Conservation (phyloP, 2,329 filamentous ascomycete species). For the Aspergillus flavus region DNA sequence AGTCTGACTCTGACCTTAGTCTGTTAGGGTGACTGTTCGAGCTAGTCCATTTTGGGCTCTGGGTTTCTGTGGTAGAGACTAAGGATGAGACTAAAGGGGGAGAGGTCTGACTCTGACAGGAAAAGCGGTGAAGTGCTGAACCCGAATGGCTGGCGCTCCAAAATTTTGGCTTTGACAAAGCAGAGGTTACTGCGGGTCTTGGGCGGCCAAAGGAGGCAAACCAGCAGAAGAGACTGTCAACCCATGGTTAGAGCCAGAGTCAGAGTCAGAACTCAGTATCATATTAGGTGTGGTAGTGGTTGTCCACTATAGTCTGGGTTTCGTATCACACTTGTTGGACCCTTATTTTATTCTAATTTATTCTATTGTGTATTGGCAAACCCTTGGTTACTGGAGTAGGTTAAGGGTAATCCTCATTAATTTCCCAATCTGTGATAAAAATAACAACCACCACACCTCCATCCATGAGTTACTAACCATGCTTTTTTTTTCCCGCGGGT, state of each 20-base stretch:
- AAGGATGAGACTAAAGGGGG: not conserved
- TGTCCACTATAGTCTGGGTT: not conserved
- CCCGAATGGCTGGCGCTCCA: slow-evolving; percentile 11
- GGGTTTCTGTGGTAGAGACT: not conserved
- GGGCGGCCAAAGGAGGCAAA: slow-evolving; percentile 8
- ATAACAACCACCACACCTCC: slow-evolving; percentile 1
- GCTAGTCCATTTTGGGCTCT: not conserved
- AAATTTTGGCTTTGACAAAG: not conserved
- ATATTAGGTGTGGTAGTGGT: not conserved
- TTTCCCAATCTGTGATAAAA: slow-evolving; percentile 10
- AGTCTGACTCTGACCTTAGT: no score
- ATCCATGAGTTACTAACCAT: not conserved
- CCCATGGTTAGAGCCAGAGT: not conserved
- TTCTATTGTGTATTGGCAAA: not conserved
- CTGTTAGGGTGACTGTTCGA: not conserved
- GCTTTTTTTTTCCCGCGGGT: slow-evolving; percentile 2
- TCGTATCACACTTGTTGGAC: not conserved
- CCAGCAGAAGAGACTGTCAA: not conserved
- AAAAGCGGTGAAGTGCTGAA: slow-evolving; percentile 24
- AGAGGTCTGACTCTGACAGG: slow-evolving; percentile 13
- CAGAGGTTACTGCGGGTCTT: not conserved
- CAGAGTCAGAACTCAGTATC: slow-evolving; percentile 2
- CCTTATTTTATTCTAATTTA: not conserved
- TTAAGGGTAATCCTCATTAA: not conserved
- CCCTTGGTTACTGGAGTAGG: not conserved